Base-by-base conservation (phyloP, 2,329 filamentous ascomycete genomes). In the Nannizzia gypsea region DNA sequence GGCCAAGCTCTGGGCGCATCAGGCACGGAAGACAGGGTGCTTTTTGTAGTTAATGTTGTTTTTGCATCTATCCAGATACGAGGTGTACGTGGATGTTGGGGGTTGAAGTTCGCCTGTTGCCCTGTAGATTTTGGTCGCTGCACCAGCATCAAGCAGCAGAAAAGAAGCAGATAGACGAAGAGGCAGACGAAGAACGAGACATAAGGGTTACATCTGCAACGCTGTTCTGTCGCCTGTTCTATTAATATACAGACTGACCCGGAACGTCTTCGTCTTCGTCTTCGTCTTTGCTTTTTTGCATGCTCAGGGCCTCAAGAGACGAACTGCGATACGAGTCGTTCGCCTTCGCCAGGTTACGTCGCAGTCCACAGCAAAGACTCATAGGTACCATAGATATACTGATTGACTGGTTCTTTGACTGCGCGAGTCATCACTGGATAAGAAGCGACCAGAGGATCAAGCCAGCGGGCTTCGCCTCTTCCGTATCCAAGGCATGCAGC, bases 271-370 rank as follows among this genome's bases (percentile, higher is more conserved):
- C 31, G 31, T 8, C 9, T 36, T 36, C 9, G 31, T 42, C 38
- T 42, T 42, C 15, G n/a, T 42, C 38, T 15, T 42, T 42, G n/a
- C 38, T 42, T 42, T n/a, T 42, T 42, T 42, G 38, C 38, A 17
- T n/a, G 38, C n/a, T 42, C n/a, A 15, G 38, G 38, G n/a, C 15
- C 2, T 42, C 38, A 15, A 20, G 42, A n/a, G 48, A 52, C 11
- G 48, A 31, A 52, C 22, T 28, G 22, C 48, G 22, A 52, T 52
- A 52, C 48, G 48, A 52, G 48, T 52, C 48, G 48, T 46, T 46
- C 42, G 42, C 42, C 42, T 42, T 42, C 38, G n/a, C 38, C 38
- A 42, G 15, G 38, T 42, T 42, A n/a, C n/a, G 42, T 46, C 8
- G n/a, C 42, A 20, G 20, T 50, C 44, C 6, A 26, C 17, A 50